Evolutionary conservation across 2,329 filamentous ascomycete species (phyloP), one percentile per base, ranked within the genome.

Genomic region (Talaromyces sp.): DNA sequence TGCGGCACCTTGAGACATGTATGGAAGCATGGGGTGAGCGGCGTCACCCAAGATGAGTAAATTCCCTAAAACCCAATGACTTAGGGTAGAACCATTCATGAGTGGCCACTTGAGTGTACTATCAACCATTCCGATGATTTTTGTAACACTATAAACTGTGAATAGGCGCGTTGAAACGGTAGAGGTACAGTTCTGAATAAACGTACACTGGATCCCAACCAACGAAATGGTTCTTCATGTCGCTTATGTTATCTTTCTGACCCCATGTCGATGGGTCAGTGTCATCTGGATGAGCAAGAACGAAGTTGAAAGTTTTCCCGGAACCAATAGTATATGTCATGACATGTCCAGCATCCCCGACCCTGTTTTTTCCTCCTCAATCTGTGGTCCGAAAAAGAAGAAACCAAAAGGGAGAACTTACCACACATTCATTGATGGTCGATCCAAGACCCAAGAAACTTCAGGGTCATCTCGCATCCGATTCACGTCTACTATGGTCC

Each of bases 31-130:
- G 0, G 85, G 83, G 68, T 88, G 87, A 63, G 85, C 88, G 0
- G 84, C 78, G 65, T 89, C 87, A 5, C 87, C 87, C 4, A 72
- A 62, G 8, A 72, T 65, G 5, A 64, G 47, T 2, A 64, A 14
- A 9, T 60, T 62, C n/a, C 57, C 60, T 18, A 10, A 51, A 8
- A 9, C 78, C 74, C 67, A 87, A 75, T 64, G 85, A 80, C 1
- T 77, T 75, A 52, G 79, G 76, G 80, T 36, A 62, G 52, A 36
- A 64, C 66, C 67, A 51, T 85, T 81, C 84, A 89, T 70, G 36
- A 91, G 71, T 69, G 86, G 88, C 89, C 88, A 91, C 71, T 90
- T 90, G 44, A 86, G 82, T 0, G 89, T 85, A 1, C 73, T 79
- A 42, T 83, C 80, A 0, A 89, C 86, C 52, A 81, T 79, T 3